phyloP scores from a whole-genome alignment of 2,329 filamentous ascomycete genomes.

The Stemphylium lycopersici region DNA sequence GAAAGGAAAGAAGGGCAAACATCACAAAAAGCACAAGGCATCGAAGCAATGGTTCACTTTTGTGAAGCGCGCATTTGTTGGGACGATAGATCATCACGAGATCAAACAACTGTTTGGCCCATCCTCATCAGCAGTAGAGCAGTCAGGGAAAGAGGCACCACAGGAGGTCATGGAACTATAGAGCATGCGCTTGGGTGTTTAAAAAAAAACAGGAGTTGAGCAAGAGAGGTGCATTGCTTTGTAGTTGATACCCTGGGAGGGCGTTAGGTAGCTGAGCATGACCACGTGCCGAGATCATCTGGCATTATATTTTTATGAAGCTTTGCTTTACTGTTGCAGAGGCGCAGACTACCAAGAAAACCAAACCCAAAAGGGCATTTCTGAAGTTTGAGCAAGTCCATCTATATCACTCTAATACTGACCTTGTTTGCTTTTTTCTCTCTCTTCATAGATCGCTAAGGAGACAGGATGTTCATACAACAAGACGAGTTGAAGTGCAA shows the following conservation, averaged over 20 bases:
- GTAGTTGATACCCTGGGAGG: slow-evolving; percentile 1
- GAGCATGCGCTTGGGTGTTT: not conserved
- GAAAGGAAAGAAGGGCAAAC: slow-evolving; percentile 61
- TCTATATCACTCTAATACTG: too few species aligned
- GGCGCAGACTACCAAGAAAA: too few species aligned
- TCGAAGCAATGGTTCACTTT: slow-evolving; percentile 81
- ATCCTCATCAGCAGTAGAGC: not conserved
- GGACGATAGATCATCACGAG: slow-evolving; percentile 70
- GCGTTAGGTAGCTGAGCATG: not conserved
- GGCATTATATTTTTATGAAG: not conserved
- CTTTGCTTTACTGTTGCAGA: too few species aligned
- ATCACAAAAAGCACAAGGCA: slow-evolving; percentile 45
- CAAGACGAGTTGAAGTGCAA: too few species aligned
- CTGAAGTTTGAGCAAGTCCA: too few species aligned
- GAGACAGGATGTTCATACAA: too few species aligned
- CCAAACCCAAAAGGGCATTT: too few species aligned
- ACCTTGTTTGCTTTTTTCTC: too few species aligned
- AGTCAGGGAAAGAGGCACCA: slow-evolving; percentile 1
- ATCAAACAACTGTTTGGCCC: slow-evolving; percentile 54
- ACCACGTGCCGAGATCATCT: not conserved
- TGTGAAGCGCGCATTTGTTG: slow-evolving; percentile 78
- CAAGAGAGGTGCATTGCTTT: not conserved
- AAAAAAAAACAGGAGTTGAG: not conserved
- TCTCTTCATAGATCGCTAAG: too few species aligned
- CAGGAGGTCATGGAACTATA: slow-evolving; percentile 30